A percentile compares a stretch with the other conserved stretches of the same genome.
These are phyloP conservation scores for Auxenochlorella pyrenoidosa DNA, from an alignment of 139 green algal genomes.

Conservation along the genomic window DNA sequence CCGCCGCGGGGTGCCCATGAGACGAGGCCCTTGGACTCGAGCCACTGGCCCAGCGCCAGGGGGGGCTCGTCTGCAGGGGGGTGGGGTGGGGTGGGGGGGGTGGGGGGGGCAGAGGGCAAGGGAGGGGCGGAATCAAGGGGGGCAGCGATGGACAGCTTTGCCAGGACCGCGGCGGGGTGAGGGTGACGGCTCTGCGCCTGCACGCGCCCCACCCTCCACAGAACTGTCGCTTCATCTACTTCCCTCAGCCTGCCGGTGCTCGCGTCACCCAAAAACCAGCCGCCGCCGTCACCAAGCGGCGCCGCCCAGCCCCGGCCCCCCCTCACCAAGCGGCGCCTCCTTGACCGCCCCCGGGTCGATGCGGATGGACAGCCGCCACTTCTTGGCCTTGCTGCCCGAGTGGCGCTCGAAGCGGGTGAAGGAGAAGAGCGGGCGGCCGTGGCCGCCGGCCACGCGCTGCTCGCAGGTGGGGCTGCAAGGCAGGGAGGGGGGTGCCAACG, in stretches of 20 bases:
- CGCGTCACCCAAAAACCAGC: too few relatives aligned
- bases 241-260: too few relatives aligned
- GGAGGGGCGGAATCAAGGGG: neutral
- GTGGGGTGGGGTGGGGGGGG: neutral
- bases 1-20: slow-evolving; percentile 15
- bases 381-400: slow-evolving; percentile 42
- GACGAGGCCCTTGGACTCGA: slow-evolving; percentile 34
- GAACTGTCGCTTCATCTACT: too few relatives aligned
- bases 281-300: too few relatives aligned
- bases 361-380: slow-evolving; percentile 42
- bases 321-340: slow-evolving; percentile 31
- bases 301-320: too few relatives aligned
- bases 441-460: slow-evolving; percentile 19
- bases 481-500: neutral
- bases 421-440: slow-evolving; percentile 43
- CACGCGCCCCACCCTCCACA: too few relatives aligned
- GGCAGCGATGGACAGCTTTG: neutral
- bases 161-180: too few relatives aligned
- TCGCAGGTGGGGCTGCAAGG: slow-evolving; percentile 21
- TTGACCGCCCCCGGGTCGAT: slow-evolving; percentile 33
- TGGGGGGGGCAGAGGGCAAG: neutral
- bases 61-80: slow-evolving; percentile 22
- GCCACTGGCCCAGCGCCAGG: slow-evolving; percentile 38
- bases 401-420: slow-evolving; percentile 49
- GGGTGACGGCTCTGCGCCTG: too few relatives aligned